A percentile compares a stretch with the other conserved stretches of the same genome.
Evolutionary conservation across 2,329 filamentous ascomycete species (phyloP).

Genomic region (Phialophora chinensis): DNA sequence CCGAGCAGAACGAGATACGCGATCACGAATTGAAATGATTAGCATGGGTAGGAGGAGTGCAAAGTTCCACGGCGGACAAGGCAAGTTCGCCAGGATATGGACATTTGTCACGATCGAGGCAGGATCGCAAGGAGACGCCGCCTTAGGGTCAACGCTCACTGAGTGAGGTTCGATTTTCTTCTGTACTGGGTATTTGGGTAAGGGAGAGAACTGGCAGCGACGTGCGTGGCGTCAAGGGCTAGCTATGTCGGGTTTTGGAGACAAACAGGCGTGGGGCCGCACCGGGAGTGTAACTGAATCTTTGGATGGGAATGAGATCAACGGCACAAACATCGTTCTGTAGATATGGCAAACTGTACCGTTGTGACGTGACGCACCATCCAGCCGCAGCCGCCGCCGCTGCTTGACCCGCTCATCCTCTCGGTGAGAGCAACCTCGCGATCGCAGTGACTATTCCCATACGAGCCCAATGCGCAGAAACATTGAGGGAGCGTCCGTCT

Average conservation of each 20-base stretch:
- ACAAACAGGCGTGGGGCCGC: neutral
- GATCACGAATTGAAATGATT: constrained; percentile 29
- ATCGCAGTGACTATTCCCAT: neutral
- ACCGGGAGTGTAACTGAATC: neutral
- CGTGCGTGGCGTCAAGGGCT: neutral
- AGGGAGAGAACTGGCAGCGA: neutral
- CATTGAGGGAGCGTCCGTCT: too few species aligned
- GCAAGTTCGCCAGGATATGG: neutral
- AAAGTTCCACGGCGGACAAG: neutral
- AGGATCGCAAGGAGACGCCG: neutral
- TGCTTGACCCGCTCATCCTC: neutral
- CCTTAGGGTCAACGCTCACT: neutral
- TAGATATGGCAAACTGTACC: neutral
- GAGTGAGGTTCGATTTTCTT: neutral
- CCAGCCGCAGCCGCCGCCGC: too few species aligned
- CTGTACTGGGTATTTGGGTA: neutral
- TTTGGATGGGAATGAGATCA: neutral
- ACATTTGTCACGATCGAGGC: neutral
- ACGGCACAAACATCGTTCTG: neutral
- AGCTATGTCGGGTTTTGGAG: neutral
- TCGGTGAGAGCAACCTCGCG: neutral
- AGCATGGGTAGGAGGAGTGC: neutral
- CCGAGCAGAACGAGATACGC: constrained; percentile 20
- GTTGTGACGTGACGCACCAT: neutral
- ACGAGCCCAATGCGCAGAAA: too few species aligned